Base-by-base conservation (phyloP, 306 rosid genomes). In the Lathyrus aphaca region DNA sequence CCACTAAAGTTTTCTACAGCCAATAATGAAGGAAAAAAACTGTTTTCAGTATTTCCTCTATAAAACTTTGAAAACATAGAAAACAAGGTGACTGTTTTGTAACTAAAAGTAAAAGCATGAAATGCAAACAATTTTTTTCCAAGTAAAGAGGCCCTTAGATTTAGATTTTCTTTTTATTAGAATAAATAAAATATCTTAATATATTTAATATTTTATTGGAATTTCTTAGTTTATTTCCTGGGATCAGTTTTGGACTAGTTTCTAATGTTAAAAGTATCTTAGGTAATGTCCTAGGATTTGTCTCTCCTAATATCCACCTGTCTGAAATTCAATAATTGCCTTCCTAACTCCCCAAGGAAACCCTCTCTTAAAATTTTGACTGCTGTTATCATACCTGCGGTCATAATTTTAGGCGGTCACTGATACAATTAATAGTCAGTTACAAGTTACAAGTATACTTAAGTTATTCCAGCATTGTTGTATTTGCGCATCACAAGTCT, bases 401-500 rank as follows among this genome's bases (percentile, higher is more conserved):
- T 21, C 30, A 51, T 51, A 19, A 53, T 4, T 14, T 29, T 29
- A 19, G 13, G 59, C 30, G 21, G 15, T 21, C 21, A 21, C 59
- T 4, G 21, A 21, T 6, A 21, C 59, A 53, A 23, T 3, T 53
- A 53, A 53, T 53, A 19, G n/a, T 6, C 32, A 10, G 59, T 19
- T 53, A 53, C 59, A 53, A 53, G 58, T n/a, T 51, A 19, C 27
- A 11, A 19, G 12, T 51, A 51, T 51, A 19, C 11, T 51, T 51
- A 5, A 19, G 58, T 51, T 51, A 29, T n/a, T 19, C 58, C 32
- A 10, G 58, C 58, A 19, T 19, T 51, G 23, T 51, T 51, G 58
- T 19, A 51, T 51, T 19, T 51, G 58, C 29, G 58, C 30, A 7
- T 51, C 30, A 51, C 32, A 19, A 51, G 27, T 49, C 27, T 49